Base-by-base conservation (phyloP, 2,329 filamentous ascomycete genomes). In the Diaporthe sp. region DNA sequence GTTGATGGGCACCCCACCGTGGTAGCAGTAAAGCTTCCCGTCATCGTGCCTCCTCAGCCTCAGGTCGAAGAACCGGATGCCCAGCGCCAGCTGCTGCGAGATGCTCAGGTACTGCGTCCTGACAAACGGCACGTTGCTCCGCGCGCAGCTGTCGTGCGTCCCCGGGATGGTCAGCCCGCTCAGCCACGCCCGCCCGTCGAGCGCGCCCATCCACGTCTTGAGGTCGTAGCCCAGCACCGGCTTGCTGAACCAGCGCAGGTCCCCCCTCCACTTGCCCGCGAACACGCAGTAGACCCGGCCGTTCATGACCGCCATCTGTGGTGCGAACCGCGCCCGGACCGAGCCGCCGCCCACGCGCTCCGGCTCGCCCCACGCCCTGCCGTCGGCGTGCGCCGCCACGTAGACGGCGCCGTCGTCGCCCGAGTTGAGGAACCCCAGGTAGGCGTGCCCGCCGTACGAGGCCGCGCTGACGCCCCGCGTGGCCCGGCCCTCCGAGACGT, bases 11-110 rank as follows among this genome's bases (percentile, higher is more conserved):
- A 95, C 93, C 22, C 90, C 91, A 76, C 92, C 91, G 83, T 95
- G 93, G 28, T 94, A 93, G 67, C 94, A 90, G 78, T 89, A 88
- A 1, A 95, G 87, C 80, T 92, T 90, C 71, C 78, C 79, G 58
- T 80, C 76, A 55, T 79, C 77, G 71, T 76, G 75, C 15, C 49
- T 9, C 61, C 79, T 62, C 0, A 93, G 89, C 13, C 93, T 88
- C 74, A 94, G 89, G 80, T 95, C 93, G 78, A 95, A 90, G 85
- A 94, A 94, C 49, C 93, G 91, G 58, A 94, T 89, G 3, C 93
- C 93, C 77, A 94, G 92, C 28, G 89, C 86, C n/a, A 95, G 87
- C 81, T 95, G 93, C 76, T 90, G 89, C 60, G 84, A 83, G 0
- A 92, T 87, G 42, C 88, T 87, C 25, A 93, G 90, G 51, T 91